Evolutionary conservation across 306 rosid genomes (phyloP).

Genomic region (Biancaea sappan): DNA sequence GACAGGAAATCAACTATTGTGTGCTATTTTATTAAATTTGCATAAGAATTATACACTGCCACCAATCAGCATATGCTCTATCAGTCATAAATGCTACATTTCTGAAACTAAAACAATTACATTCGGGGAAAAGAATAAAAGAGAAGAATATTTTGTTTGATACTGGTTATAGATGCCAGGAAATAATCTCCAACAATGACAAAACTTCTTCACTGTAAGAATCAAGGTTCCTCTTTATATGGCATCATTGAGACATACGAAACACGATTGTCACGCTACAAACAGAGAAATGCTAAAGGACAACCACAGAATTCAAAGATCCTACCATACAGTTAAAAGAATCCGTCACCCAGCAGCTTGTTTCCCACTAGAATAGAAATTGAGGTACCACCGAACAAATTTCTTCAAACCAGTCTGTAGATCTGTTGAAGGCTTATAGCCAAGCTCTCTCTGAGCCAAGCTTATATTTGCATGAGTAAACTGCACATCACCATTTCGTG

Average conservation of each 20-base stretch:
- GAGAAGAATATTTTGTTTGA: conserved; percentile 44
- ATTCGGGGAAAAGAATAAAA: conserved; percentile 34
- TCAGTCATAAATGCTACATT: conserved; percentile 68
- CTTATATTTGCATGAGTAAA: conserved; percentile 78
- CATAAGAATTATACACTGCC: conserved; percentile 73
- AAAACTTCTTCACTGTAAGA: conserved; percentile 49
- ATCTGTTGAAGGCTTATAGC: conserved; percentile 72
- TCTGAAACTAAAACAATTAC: conserved; percentile 67
- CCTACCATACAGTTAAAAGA: conserved; percentile 41
- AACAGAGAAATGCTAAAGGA: conserved; percentile 28
- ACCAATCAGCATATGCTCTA: conserved; percentile 78
- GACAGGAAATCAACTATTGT: conserved; percentile 48
- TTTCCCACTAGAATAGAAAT: conserved; percentile 61
- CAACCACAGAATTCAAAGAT: conserved; percentile 49
- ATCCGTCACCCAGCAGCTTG: conserved; percentile 53
- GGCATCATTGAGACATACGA: conserved; percentile 49
- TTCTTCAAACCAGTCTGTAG: conserved; percentile 70
- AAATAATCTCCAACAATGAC: conserved; percentile 43
- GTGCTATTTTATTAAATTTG: conserved; percentile 71
- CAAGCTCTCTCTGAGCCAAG: conserved; percentile 64
- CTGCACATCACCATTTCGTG: conserved; percentile 71
- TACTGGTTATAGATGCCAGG: conserved; percentile 40
- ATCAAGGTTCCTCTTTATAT: conserved; percentile 48
- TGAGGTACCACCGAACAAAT: conserved; percentile 71
- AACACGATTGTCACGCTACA: conserved; percentile 38